Evolutionary conservation across 1,284 basidiomycete genomes (phyloP).

Genomic region (Sporisorium reilianum): DNA sequence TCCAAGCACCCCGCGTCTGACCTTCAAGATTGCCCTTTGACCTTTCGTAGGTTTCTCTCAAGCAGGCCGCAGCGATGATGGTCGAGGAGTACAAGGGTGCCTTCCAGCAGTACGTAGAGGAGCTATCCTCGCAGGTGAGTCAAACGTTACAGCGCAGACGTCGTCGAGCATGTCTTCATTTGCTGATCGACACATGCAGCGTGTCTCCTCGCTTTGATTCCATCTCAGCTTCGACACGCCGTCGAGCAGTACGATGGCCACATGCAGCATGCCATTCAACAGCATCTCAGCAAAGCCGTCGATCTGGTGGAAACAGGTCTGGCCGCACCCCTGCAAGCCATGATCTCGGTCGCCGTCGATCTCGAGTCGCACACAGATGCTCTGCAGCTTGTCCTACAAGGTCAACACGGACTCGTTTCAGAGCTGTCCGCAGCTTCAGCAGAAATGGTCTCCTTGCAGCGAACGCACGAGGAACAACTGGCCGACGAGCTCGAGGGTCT

Average conservation of each 20-base stretch:
- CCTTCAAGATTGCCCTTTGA: too few species aligned
- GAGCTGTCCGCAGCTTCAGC: constrained; percentile 8
- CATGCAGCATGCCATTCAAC: neutral
- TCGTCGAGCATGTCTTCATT: neutral
- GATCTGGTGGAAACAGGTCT: constrained; percentile 2
- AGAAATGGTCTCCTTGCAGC: constrained; percentile 8
- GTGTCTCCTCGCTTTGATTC: too few species aligned
- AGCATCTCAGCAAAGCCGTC: constrained; percentile 5
- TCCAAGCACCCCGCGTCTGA: neutral
- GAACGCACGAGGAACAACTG: constrained; percentile 5
- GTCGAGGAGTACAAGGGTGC: constrained; percentile 1
- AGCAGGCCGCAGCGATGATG: neutral
- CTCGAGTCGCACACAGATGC: constrained; percentile 8
- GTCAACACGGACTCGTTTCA: constrained; percentile 9
- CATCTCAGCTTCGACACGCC: constrained; percentile 5
- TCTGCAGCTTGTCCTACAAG: neutral
- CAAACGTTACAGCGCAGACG: neutral
- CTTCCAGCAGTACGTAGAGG: neutral
- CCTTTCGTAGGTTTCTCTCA: constrained; percentile 6
- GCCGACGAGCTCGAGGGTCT: constrained; percentile 9
- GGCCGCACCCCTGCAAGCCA: neutral
- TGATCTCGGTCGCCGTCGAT: neutral
- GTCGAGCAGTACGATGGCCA: constrained; percentile 1
- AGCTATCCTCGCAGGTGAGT: constrained; percentile 20
- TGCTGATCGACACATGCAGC: neutral